phyloP scores from a whole-genome alignment of 164 flowering plant genomes.

The Tinospora cordifolia region DNA sequence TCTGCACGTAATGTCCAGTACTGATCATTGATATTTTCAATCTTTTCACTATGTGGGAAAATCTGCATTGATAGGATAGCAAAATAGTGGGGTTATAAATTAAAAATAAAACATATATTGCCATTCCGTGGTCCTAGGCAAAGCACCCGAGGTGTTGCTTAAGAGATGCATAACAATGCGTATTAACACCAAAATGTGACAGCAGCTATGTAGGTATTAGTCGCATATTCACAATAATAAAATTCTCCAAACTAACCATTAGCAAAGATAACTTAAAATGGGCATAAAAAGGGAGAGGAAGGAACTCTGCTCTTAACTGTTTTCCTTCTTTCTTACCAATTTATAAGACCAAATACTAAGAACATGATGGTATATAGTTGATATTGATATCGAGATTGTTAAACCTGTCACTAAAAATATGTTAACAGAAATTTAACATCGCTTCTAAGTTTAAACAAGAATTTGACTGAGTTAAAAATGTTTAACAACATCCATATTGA shows the following conservation, averaged over 20 bases:
- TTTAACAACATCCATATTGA: neutral
- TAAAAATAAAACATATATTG: neutral
- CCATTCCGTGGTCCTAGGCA: neutral
- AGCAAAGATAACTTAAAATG: neutral
- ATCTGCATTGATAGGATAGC: conserved; percentile 37
- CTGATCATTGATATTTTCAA: conserved; percentile 79
- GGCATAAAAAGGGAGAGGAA: neutral
- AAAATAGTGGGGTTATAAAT: neutral
- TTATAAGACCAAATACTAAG: neutral
- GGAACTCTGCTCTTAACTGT: neutral
- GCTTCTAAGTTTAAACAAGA: neutral
- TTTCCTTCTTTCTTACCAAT: neutral
- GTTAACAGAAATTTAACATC: neutral
- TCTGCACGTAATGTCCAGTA: conserved; percentile 88
- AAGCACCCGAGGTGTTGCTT: neutral
- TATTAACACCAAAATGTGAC: neutral
- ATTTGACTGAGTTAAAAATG: neutral
- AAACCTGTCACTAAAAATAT: neutral
- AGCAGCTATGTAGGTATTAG: neutral
- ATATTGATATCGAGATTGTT: neutral
- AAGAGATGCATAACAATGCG: neutral
- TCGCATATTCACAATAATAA: neutral
- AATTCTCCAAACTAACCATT: neutral
- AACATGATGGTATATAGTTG: neutral
- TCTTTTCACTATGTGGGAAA: conserved; percentile 64